Evolutionary conservation across 805 yeast species (phyloP).

Genomic region (Kuraishia floccosa): DNA sequence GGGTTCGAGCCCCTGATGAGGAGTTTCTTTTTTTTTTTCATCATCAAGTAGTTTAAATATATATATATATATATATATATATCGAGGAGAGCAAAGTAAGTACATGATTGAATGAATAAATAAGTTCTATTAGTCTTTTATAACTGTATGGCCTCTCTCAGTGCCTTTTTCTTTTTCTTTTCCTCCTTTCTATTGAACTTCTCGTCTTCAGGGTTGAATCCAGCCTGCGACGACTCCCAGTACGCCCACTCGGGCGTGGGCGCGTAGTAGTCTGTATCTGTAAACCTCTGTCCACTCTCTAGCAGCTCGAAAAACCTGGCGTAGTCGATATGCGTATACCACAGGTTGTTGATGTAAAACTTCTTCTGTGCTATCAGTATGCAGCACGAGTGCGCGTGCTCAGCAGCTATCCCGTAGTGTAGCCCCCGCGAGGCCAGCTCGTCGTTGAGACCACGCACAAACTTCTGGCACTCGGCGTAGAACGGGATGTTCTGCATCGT

Average conservation of each 20-base stretch:
- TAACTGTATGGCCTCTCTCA: no score
- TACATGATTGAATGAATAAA: no score
- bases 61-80: no score
- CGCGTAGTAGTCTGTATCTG: slow-evolving; percentile 68
- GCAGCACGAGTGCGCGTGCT: slow-evolving; percentile 93
- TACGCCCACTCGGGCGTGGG: slow-evolving; percentile 88
- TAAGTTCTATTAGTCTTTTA: no score
- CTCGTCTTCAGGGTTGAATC: slow-evolving; percentile 82
- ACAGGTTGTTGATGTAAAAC: slow-evolving; percentile 57
- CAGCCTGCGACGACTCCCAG: slow-evolving; percentile 78
- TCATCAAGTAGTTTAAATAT: no score
- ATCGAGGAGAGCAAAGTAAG: no score
- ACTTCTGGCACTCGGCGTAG: slow-evolving; percentile 77
- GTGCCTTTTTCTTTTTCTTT: no score
- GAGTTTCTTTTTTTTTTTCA: slow-evolving; percentile 18
- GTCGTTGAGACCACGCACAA: slow-evolving; percentile 52
- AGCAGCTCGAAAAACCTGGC: slow-evolving; percentile 62
- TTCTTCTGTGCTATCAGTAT: slow-evolving; percentile 68
- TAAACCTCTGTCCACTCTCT: slow-evolving; percentile 50
- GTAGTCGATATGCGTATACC: slow-evolving; percentile 89
- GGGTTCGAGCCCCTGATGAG: slow-evolving; percentile 55
- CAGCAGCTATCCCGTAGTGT: slow-evolving; percentile 79
- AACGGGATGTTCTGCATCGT: slow-evolving; percentile 95
- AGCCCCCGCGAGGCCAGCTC: slow-evolving; percentile 59
- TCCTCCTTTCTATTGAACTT: slow-evolving; percentile 56